Percentiles rank a stretch among this genome's conserved stretches.
Evolutionary conservation across 371 early-diverging fungal genomes (phyloP).

Genomic region (Syncephalastrum racemosum): DNA sequence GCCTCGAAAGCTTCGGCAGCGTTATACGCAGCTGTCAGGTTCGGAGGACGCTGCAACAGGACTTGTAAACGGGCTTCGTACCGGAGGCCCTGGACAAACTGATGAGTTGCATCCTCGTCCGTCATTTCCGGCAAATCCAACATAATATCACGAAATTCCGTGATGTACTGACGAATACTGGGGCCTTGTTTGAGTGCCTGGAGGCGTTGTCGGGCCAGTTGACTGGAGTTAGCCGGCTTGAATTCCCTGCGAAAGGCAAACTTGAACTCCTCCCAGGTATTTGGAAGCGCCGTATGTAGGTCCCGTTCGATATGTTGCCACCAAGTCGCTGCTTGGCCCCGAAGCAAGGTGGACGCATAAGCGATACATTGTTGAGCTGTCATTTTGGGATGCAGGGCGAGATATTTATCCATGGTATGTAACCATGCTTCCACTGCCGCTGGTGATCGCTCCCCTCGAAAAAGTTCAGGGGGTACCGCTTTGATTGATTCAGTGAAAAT

Average conservation of each 20-base stretch:
- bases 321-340: conserved; percentile 1
- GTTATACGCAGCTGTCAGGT: too few species aligned
- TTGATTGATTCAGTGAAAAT: too few species aligned
- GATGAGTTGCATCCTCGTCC: conserved; percentile 9
- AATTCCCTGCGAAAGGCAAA: neutral
- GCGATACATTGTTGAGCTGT: neutral
- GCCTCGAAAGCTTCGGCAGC: too few species aligned
- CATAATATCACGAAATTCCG: too few species aligned
- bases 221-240: conserved; percentile 2
- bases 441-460: conserved; percentile 8
- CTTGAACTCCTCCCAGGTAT: conserved; percentile 2
- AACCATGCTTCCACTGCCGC: conserved; percentile 11
- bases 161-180: too few species aligned
- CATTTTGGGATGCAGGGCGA: neutral
- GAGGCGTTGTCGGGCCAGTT: neutral
- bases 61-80: conserved; percentile 14
- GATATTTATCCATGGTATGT: conserved; percentile 10
- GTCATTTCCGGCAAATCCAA: too few species aligned
- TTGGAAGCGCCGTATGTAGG: neutral
- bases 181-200: neutral
- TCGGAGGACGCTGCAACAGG: conserved; percentile 1
- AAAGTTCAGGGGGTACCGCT: conserved; percentile 9
- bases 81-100: conserved; percentile 12
- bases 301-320: conserved; percentile 6
- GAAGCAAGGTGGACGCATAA: conserved; percentile 5